Percentiles rank a stretch among this genome's conserved stretches.
Evolutionary conservation across 2,329 filamentous ascomycete genomes (phyloP).

Genomic region (Cephalotrichum gorgonifer): DNA sequence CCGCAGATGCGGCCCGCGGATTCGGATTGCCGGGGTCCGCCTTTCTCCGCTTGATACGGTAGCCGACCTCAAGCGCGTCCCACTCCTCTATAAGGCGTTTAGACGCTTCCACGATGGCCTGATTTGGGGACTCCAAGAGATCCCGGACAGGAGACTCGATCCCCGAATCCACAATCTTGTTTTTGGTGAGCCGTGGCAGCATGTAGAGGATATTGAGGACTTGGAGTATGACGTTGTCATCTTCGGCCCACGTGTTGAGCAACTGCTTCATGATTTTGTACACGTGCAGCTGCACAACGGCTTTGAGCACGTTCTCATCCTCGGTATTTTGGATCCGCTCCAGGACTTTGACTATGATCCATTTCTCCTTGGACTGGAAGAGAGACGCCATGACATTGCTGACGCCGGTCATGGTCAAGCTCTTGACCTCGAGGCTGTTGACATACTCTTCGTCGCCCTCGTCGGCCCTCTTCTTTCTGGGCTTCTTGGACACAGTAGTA

Average conservation of each 20-base stretch:
- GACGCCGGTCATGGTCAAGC: slow-evolving; percentile 71
- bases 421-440: slow-evolving; percentile 72
- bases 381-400: slow-evolving; percentile 93
- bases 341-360: slow-evolving; percentile 94
- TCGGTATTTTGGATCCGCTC: slow-evolving; percentile 78
- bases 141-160: slow-evolving; percentile 74
- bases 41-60: slow-evolving; percentile 88
- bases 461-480: slow-evolving; percentile 80
- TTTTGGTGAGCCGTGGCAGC: slow-evolving; percentile 82
- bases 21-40: slow-evolving; percentile 57
- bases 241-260: slow-evolving; percentile 75
- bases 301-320: slow-evolving; percentile 77
- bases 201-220: slow-evolving; percentile 81
- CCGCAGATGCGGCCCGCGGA: slow-evolving; percentile 13
- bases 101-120: slow-evolving; percentile 63
- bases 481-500: slow-evolving; percentile 77
- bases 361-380: slow-evolving; percentile 98
- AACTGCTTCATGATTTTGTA: slow-evolving; percentile 90
- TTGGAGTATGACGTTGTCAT: slow-evolving; percentile 81
- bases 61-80: slow-evolving; percentile 82
- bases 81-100: slow-evolving; percentile 68
- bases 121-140: slow-evolving; percentile 58
- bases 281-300: slow-evolving; percentile 91
- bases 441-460: slow-evolving; percentile 96
- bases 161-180: slow-evolving; percentile 94